Evolutionary conservation across 2,329 filamentous ascomycete genomes (phyloP).

Genomic region (Alternaria arborescens): DNA sequence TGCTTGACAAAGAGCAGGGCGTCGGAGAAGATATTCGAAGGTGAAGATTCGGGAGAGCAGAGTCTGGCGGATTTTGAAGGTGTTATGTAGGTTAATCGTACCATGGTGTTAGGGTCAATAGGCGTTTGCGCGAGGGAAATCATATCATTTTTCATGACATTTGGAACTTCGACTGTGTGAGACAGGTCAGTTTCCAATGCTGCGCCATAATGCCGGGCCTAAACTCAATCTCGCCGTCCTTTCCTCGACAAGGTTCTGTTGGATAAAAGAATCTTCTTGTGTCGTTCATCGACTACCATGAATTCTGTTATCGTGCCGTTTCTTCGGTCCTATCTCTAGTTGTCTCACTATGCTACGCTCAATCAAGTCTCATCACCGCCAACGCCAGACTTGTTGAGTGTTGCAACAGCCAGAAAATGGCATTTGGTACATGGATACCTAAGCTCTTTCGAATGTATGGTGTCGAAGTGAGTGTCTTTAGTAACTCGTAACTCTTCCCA

Average conservation of each 20-base stretch:
- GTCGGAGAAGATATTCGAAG: conserved; percentile 32
- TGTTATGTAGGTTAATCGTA: conserved; percentile 23
- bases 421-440: neutral
- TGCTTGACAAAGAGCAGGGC: conserved; percentile 31
- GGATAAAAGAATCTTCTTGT: neutral
- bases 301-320: neutral
- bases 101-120: neutral
- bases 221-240: neutral
- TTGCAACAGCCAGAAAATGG: neutral
- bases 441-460: neutral
- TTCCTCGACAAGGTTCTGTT: neutral
- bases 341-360: neutral
- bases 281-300: neutral
- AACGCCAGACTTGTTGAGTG: neutral
- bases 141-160: neutral
- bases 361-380: neutral
- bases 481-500: neutral
- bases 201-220: neutral
- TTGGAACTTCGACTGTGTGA: neutral
- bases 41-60: neutral
- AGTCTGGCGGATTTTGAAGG: conserved; percentile 32
- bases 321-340: neutral
- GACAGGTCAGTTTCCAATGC: neutral
- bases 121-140: neutral
- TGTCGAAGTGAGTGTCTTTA: neutral